Base-by-base conservation (phyloP, 805 yeast genomes). In the Metahyphopichia silvanorum region DNA sequence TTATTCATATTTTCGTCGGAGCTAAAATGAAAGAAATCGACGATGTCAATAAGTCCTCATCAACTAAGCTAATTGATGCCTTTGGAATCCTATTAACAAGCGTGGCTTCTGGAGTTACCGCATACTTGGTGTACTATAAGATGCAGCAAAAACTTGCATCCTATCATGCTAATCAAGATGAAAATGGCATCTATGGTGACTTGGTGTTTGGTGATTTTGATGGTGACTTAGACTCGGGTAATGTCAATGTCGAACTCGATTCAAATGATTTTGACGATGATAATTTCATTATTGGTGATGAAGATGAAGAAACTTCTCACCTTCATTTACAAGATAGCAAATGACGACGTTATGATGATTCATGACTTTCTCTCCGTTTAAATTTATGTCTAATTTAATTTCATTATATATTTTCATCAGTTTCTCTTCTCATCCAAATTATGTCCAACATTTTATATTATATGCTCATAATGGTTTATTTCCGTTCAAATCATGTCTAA, bases 1-100 rank as follows among this genome's bases (percentile, higher is more conserved):
- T 85, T n/a, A 63, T 86, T 32, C 85, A 82, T 46, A 60, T 86
- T 8, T 88, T 86, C 49, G 74, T 86, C 21, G 97, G 97, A 5
- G 71, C 77, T 32, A 79, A 86, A 36, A 51, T 89, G 21, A 84
- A 79, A 37, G 74, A 75, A 27, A 62, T 89, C 32, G 91, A 93
- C 2, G 76, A 76, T 33, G 57, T 49, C 11, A 58, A 71, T 3
- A 71, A 73, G 22, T 74, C 79, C 23, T 39, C 65, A 3, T 49
- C 67, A 1, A 63, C 81, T 2, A 74, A 74, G 47, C 26, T 81
- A n/a, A 62, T 83, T 6, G 91, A 87, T 51, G 33, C 82, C 2
- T 16, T 77, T 2, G 75, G 88, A 30, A 74, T 88, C 1, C 3
- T 76, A 0, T 40, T 82, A 4, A 78, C 96, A 0, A 64, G 63